Evolutionary conservation across 164 flowering plant species (phyloP), one percentile per base, ranked within the genome.

Genomic region (Platanus orientalis): DNA sequence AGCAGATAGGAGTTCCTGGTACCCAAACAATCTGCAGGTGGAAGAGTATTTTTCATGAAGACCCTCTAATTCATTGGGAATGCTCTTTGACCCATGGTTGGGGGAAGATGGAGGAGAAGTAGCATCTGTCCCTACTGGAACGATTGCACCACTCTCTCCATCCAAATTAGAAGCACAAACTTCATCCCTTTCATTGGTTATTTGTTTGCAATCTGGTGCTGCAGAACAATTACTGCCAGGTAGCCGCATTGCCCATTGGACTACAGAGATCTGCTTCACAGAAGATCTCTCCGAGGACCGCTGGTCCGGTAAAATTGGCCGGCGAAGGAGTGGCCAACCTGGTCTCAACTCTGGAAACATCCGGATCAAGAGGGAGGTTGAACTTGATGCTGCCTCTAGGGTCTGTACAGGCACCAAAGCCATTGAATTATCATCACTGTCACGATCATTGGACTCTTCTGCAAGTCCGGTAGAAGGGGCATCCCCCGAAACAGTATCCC

Each of bases 281-380:
- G 58, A 60, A 21, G 81, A 56, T 55, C 55, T 63, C 1, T 57
- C 57, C 5, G 62, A 42, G 4, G 49, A 2, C 56, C 60, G 63
- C 47, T 39, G 24, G 23, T 75, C 63, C 0, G 79, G 54, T 12
- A 69, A 64, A 39, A 78, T 47, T 14, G 79, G 62, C 39, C 81
- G 79, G n/a, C 85, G 80, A 36, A 91, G 89, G 30, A 94, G 81
- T 1, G 96, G 92, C 99, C 97, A 91, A 49, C 97, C 97, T 6
- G 95, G 92, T 69, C 66, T 86, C 62, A 60, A 24, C 70, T 87
- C 89, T 9, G 90, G 83, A 61, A 76, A 27, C 28, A 83, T 80
- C 30, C 32, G 61, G 28, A 75, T 64, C 67, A 78, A 52, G 40
- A 75, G 19, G 16, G 89, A 72, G 24, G 69, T 48, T 6, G 80